A percentile compares a stretch with the other conserved stretches of the same genome.
phyloP scores from a whole-genome alignment of 2,329 filamentous ascomycete genomes.

The Trichophyton mentagrophytes region DNA sequence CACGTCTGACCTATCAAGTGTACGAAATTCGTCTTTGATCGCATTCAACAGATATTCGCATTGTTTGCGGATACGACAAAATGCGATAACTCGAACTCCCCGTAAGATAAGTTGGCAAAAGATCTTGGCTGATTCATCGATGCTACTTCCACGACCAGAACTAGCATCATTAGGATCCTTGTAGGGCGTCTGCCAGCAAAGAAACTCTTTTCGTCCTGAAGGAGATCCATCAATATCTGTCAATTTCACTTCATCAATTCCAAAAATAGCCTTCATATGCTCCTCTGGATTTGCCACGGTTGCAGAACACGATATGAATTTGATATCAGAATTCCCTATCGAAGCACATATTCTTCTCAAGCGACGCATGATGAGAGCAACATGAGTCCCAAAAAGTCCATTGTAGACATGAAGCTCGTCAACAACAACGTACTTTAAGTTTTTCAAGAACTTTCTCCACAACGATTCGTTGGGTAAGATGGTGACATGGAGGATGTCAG shows the following conservation, averaged over 20 bases:
- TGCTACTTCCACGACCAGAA: conserved; percentile 70
- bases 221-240: conserved; percentile 90
- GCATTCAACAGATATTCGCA: conserved; percentile 75
- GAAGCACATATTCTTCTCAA: conserved; percentile 79
- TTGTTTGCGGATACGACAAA: conserved; percentile 75
- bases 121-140: conserved; percentile 74
- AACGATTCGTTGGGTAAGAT: conserved; percentile 83
- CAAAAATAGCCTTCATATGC: conserved; percentile 92
- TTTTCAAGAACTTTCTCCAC: conserved; percentile 80
- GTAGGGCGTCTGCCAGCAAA: conserved; percentile 96
- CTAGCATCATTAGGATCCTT: conserved; percentile 78
- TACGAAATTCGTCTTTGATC: conserved; percentile 62
- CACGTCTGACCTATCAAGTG: conserved; percentile 61
- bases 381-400: conserved; percentile 82
- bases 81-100: conserved; percentile 84
- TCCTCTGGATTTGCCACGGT: conserved; percentile 85
- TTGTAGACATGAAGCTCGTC: conserved; percentile 95
- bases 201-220: conserved; percentile 80
- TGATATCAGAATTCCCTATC: conserved; percentile 70
- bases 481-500: conserved; percentile 92
- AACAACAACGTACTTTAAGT: conserved; percentile 80
- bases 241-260: conserved; percentile 64
- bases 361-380: conserved; percentile 87
- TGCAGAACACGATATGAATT: conserved; percentile 90
- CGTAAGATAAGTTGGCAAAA: conserved; percentile 83